A percentile compares a stretch with the other conserved stretches of the same genome.
Conservation (phyloP, 139 green algal genomes). For the Chlamydomonas sp. region DNA sequence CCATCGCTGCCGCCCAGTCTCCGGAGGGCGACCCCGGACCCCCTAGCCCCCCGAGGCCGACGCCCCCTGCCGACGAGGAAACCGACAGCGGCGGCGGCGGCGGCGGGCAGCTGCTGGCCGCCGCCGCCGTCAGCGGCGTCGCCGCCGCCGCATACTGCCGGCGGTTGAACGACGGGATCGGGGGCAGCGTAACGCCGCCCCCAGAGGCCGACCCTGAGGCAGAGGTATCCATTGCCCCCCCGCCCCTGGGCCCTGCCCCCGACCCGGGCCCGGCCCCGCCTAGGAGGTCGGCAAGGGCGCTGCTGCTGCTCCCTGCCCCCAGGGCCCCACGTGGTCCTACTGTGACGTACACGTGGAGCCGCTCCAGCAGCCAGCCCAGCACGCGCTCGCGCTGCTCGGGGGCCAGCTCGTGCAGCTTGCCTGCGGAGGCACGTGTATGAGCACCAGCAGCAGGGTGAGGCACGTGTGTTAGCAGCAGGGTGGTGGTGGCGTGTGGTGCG, state of each 20-base stretch:
- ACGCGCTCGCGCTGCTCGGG: conserved; percentile 57
- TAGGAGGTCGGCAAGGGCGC: background rate
- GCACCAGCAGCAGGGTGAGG: background rate
- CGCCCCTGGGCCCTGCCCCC: background rate
- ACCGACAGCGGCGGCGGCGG: background rate
- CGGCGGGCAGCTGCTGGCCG: no score
- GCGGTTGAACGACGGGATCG: conserved; percentile 41
- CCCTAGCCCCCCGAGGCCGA: background rate
- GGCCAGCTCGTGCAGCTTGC: conserved; percentile 55
- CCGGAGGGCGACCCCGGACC: background rate
- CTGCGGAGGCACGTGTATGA: background rate
- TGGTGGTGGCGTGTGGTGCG: background rate
- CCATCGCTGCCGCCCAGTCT: background rate
- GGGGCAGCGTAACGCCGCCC: conserved; percentile 31
- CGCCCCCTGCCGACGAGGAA: background rate
- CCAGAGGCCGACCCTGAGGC: background rate
- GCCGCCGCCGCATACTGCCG: conserved; percentile 6
- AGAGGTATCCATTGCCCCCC: background rate
- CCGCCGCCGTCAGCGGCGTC: background rate
- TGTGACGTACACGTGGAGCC: conserved; percentile 34
- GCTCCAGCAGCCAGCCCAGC: conserved; percentile 54
- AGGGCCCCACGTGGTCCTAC: background rate
- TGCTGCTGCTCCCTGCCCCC: background rate
- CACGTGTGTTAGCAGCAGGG: background rate
- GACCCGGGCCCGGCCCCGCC: background rate